Evolutionary conservation across 148 eudicot species (phyloP), one percentile per base, ranked within the genome.

Genomic region (Camellia sinensis): DNA sequence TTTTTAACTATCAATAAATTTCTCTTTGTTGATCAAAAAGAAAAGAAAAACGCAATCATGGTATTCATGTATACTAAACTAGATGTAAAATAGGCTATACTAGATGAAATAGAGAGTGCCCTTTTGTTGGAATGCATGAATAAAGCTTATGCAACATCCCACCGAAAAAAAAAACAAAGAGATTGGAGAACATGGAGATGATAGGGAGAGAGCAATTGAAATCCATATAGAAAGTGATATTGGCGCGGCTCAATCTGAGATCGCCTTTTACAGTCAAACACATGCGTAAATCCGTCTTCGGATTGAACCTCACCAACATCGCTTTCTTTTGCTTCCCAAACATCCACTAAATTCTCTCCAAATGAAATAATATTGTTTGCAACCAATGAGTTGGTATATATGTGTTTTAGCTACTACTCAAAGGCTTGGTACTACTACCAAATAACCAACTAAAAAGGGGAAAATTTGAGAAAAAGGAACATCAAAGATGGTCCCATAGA

Each of bases 231-330:
- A 85, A 87, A 92, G 96, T 93, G 97, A 93, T 93, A 93, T 93
- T 93, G 97, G 97, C 97, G 94, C 96, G 97, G 97, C 97, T 93
- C 97, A 93, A 93, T 93, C 96, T 86, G 97, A 93, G 94, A 93
- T 93, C 92, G 88, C 79, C 85, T 69, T 73, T 87, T 89, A 89
- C 87, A 1, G 37, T 29, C 37, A 29, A 5, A 67, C 9, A 5
- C 63, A 54, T 37, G 44, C 19, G 89, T 91, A 92, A 92, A 90
- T 88, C 85, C 89, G 90, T 93, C 95, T 90, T 93, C 95, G 80
- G 95, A 93, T 93, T 93, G 97, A 93, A 93, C 97, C 95, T 83
- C 92, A 93, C 97, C 97, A 93, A 93, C 81, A 93, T 90, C 95
- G 88, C 94, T 86, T 82, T 80, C 79, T 73, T 29, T 80, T 86